Evolutionary conservation across 2,329 filamentous ascomycete genomes (phyloP).

Genomic region (Paracorniculantispora psalliotae): DNA sequence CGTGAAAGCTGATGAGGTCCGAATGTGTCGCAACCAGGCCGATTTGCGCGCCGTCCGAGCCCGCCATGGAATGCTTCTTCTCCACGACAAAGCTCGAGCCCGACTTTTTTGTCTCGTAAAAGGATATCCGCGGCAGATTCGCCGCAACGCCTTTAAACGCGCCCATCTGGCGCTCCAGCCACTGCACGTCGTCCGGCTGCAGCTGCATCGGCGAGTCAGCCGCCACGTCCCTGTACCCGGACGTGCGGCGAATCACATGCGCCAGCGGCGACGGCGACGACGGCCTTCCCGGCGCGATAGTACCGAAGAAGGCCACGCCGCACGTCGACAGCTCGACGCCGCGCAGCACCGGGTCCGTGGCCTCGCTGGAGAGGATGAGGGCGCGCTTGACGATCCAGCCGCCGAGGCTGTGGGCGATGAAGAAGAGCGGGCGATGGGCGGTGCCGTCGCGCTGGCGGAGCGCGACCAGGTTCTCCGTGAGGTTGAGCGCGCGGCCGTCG

Average conservation of each 20-base stretch:
- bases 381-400: conserved; percentile 26
- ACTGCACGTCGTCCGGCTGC: conserved; percentile 19
- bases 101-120: conserved; percentile 24
- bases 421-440: conserved; percentile 21
- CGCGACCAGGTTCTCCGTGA: conserved; percentile 20
- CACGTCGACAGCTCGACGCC: conserved; percentile 24
- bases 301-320: conserved; percentile 25
- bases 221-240: conserved; percentile 14
- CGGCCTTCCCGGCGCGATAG: conserved; percentile 19
- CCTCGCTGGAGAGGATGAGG: conserved; percentile 24
- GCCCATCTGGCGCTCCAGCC: conserved; percentile 24
- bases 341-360: conserved; percentile 18
- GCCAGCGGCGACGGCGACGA: conserved; percentile 23
- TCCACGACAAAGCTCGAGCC: conserved; percentile 22
- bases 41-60: conserved; percentile 22
- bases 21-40: conserved; percentile 21
- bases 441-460: conserved; percentile 18
- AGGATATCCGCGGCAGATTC: conserved; percentile 21
- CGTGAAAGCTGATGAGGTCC: conserved; percentile 21
- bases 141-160: conserved; percentile 23
- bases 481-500: conserved; percentile 21
- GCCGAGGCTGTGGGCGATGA: conserved; percentile 24
- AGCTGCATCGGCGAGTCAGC: conserved; percentile 12
- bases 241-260: conserved; percentile 22
- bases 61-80: conserved; percentile 20